Evolutionary conservation across 768 basidiomycete genomes (phyloP).

Genomic region (Hericium coralloides): DNA sequence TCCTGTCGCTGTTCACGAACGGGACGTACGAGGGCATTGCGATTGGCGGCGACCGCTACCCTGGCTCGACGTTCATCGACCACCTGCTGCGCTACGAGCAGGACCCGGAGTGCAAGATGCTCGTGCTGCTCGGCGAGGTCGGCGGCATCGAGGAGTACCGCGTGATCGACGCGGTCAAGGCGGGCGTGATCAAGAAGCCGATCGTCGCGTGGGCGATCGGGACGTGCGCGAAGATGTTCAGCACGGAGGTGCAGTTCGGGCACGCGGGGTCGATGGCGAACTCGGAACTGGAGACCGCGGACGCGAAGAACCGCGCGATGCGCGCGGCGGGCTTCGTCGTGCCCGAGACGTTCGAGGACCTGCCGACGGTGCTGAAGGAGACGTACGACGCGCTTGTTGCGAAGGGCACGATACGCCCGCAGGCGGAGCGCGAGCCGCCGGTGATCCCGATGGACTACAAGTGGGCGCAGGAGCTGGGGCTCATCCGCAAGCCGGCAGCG

Average conservation of each 20-base stretch:
- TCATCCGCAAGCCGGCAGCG: constrained; percentile 97
- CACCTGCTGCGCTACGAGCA: constrained; percentile 96
- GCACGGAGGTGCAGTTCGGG: constrained; percentile 98
- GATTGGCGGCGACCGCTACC: constrained; percentile 99
- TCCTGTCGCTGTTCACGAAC: constrained; percentile 91
- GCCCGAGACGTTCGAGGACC: constrained; percentile 94
- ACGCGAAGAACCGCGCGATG: constrained; percentile 97
- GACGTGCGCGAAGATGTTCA: constrained; percentile 99
- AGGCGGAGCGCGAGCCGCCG: constrained; percentile 81
- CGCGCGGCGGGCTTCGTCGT: constrained; percentile 91
- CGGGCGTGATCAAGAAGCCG: constrained; percentile 91
- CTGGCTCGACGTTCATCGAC: constrained; percentile 97
- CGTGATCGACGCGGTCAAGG: constrained; percentile 95
- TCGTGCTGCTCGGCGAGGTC: constrained; percentile 96
- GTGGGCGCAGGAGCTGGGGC: constrained; percentile 97
- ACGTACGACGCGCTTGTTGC: constrained; percentile 79
- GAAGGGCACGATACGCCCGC: constrained; percentile 55
- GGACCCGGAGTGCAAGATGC: constrained; percentile 98
- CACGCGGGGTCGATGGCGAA: constrained; percentile 99
- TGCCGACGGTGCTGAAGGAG: constrained; percentile 75
- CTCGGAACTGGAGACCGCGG: constrained; percentile 94
- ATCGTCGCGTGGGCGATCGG: constrained; percentile 99
- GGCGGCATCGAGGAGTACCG: constrained; percentile 99
- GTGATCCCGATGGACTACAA: constrained; percentile 99
- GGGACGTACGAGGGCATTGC: constrained; percentile 99